Conservation (phyloP, 176 grass and related monocot genomes). For the Oryza rufipogon region DNA sequence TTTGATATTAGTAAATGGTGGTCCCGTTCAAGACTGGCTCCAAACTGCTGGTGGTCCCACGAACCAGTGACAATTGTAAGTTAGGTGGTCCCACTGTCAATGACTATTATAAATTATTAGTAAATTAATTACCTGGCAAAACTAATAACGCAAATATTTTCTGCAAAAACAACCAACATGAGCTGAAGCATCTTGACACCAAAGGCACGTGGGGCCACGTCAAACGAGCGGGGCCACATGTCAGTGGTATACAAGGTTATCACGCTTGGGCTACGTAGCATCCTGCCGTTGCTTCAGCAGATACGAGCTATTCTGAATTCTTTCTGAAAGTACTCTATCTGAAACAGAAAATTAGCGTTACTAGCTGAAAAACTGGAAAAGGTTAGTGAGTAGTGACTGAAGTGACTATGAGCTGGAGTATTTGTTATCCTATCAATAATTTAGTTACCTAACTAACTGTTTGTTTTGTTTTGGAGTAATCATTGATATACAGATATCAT, state of each 20-base stretch:
- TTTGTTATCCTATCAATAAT: too few species aligned
- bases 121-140: neutral
- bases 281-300: neutral
- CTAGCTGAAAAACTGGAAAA: neutral
- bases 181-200: neutral
- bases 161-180: neutral
- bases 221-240: neutral
- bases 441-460: neutral
- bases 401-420: neutral
- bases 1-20: neutral
- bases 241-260: neutral
- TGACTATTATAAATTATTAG: neutral
- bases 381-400: neutral
- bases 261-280: neutral
- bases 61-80: neutral
- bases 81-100: too few species aligned
- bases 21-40: neutral
- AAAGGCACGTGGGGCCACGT: neutral
- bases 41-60: slow-evolving; percentile 8
- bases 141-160: neutral
- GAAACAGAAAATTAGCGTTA: neutral
- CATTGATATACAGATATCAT: neutral
- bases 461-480: neutral
- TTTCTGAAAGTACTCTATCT: neutral
- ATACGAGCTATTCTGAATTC: neutral